Base-by-base conservation (phyloP, 2,329 filamentous ascomycete species). In the Apiospora hydei region DNA sequence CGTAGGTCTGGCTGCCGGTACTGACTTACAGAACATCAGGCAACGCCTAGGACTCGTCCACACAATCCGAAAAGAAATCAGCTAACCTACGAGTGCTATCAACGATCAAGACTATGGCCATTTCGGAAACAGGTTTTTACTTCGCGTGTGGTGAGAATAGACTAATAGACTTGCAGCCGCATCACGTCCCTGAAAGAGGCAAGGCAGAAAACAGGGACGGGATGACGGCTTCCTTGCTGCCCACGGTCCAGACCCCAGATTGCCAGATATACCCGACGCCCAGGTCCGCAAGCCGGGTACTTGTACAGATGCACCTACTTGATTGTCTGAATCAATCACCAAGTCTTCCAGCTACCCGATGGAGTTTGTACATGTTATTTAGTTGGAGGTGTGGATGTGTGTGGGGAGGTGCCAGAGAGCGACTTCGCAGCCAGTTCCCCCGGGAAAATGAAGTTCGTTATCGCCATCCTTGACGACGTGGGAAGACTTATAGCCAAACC, bases 171-270 rank as follows among this genome's bases (percentile, higher is more conserved):
- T 64, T 64, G 57, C n/a, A 64, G 57, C 57, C 57, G 57, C 57
- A 64, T 64, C 57, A 41, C 21, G 57, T 64, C 57, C 57, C 57
- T 64, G 57, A 64, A 64, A 64, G 57, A 64, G 57, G 18, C 57
- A 64, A 64, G 57, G 18, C 57, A 64, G 57, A n/a, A 61, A 64
- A 64, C 57, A 64, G 57, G 57, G 57, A 64, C 41, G 57, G 34
- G 34, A 64, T 64, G 57, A 30, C 21, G 34, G 21, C 57, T 41
- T 41, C 34, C 57, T 41, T 64, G 57, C 30, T 41, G 34, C 57
- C 57, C 53, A 38, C 46, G 49, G n/a, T 51, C 49, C 49, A 51
- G 49, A 51, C 49, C 49, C n/a, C 49, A 51, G 49, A 51, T n/a
- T n/a, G n/a, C n/a, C 49, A 51, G 49, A 51, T n/a, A 51, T 10